phyloP scores from a whole-genome alignment of 371 early-diverging fungal species.

The Apophysomyces sp. region DNA sequence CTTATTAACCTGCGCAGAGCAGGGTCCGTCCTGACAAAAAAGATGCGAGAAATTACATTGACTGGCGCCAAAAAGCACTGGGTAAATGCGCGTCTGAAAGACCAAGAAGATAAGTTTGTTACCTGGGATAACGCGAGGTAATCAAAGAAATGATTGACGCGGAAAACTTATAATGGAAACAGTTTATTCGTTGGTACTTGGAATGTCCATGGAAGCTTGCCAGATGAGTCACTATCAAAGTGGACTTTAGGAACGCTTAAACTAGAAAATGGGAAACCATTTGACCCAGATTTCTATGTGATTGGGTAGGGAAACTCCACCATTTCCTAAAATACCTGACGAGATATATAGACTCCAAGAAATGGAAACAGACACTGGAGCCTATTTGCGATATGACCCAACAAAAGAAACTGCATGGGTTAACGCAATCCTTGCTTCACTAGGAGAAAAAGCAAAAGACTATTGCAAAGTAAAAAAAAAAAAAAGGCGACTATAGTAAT shows the following conservation, averaged over 20 bases:
- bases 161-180: not conserved
- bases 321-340: not conserved
- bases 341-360: conserved; percentile 75
- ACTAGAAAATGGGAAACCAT: conserved; percentile 29
- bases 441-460: conserved; percentile 47
- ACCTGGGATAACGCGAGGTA: conserved; percentile 51
- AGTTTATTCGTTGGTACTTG: conserved; percentile 87
- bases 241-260: conserved; percentile 63
- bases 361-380: conserved; percentile 83
- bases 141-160: not conserved
- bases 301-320: conserved; percentile 55
- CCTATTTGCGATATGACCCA: conserved; percentile 77
- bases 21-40: conserved; percentile 13
- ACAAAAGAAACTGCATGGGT: conserved; percentile 82
- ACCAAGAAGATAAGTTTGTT: conserved; percentile 53
- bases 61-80: conserved; percentile 58
- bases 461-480: conserved; percentile 54
- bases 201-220: conserved; percentile 85
- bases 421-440: conserved; percentile 62
- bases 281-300: conserved; percentile 70
- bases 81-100: conserved; percentile 54
- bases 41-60: conserved; percentile 9
- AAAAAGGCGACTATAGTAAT: not conserved
- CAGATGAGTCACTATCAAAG: conserved; percentile 53
- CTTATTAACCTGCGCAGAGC: conserved; percentile 36